Evolutionary conservation across 805 yeast species (phyloP).

Genomic region (Lachancea lanzarotensis): DNA sequence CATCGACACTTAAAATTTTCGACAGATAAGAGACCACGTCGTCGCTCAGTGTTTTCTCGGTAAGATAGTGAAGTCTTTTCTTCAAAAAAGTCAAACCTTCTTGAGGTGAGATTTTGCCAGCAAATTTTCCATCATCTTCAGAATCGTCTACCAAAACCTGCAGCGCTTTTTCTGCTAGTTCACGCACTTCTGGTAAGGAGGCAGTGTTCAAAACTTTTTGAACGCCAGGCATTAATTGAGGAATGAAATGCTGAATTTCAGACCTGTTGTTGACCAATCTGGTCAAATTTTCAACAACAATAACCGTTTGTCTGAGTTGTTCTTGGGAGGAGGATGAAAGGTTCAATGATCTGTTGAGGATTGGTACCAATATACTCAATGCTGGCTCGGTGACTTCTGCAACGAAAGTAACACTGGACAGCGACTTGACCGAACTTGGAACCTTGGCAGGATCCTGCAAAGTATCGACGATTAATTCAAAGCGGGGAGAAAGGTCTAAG

Average conservation of each 20-base stretch:
- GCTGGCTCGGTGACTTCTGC: constrained; percentile 99
- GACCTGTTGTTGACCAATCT: constrained; percentile 89
- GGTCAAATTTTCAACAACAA: constrained; percentile 91
- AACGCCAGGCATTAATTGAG: constrained; percentile 85
- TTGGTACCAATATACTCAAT: constrained; percentile 82
- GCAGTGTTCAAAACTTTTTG: constrained; percentile 84
- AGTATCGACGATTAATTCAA: constrained; percentile 77
- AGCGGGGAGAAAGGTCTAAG: constrained; percentile 83
- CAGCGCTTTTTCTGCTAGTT: constrained; percentile 81
- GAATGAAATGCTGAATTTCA: constrained; percentile 84
- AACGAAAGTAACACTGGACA: constrained; percentile 91
- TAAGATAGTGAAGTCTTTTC: constrained; percentile 18
- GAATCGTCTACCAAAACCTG: constrained; percentile 78
- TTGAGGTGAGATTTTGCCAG: constrained; percentile 59
- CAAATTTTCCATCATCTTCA: constrained; percentile 62
- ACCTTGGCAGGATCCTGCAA: constrained; percentile 86
- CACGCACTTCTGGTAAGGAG: constrained; percentile 93
- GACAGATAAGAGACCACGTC: constrained; percentile 43
- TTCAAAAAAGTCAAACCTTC: constrained; percentile 44
- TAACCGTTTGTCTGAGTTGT: constrained; percentile 92
- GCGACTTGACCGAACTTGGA: constrained; percentile 78
- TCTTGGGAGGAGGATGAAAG: constrained; percentile 85
- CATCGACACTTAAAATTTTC: constrained; percentile 49
- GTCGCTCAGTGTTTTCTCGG: constrained; percentile 18
- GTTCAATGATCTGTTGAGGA: constrained; percentile 80